These are phyloP conservation scores for Boletus subcaerulescens DNA, from an alignment of 768 basidiomycete genomes.

Conservation along the genomic window DNA sequence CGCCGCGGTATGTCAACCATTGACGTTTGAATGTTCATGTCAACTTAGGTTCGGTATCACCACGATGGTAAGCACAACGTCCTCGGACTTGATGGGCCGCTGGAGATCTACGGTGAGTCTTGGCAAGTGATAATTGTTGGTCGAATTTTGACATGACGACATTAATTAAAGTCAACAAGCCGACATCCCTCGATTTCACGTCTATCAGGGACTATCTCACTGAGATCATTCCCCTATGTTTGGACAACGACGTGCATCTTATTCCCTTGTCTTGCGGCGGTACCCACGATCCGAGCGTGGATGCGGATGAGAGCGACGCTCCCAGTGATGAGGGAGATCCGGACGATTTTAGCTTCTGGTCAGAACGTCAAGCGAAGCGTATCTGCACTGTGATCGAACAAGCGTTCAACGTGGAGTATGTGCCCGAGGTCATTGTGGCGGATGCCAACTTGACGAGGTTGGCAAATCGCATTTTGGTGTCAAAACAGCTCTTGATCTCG, in stretches of 20 bases:
- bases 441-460: slow-evolving; percentile 90
- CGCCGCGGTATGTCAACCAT: background rate
- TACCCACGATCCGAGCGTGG: slow-evolving; percentile 18
- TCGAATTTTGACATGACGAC: background rate
- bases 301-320: slow-evolving; percentile 4
- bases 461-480: slow-evolving; percentile 78
- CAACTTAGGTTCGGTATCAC: slow-evolving; percentile 77
- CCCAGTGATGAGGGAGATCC: slow-evolving; percentile 55
- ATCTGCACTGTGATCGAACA: slow-evolving; percentile 78
- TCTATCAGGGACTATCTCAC: slow-evolving; percentile 65
- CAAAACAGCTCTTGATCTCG: slow-evolving; percentile 53
- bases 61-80: slow-evolving; percentile 98
- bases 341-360: slow-evolving; percentile 96
- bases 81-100: slow-evolving; percentile 77
- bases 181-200: slow-evolving; percentile 56
- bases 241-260: slow-evolving; percentile 82
- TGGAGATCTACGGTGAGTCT: slow-evolving; percentile 83
- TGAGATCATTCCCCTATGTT: slow-evolving; percentile 79
- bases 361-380: slow-evolving; percentile 82
- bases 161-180: slow-evolving; percentile 61
- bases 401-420: slow-evolving; percentile 86
- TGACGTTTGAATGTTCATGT: background rate
- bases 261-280: slow-evolving; percentile 67
- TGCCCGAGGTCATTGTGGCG: slow-evolving; percentile 85
- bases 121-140: background rate